Conservation (phyloP, 371 early-diverging fungal species). For the Conidiobolus incongruus region DNA sequence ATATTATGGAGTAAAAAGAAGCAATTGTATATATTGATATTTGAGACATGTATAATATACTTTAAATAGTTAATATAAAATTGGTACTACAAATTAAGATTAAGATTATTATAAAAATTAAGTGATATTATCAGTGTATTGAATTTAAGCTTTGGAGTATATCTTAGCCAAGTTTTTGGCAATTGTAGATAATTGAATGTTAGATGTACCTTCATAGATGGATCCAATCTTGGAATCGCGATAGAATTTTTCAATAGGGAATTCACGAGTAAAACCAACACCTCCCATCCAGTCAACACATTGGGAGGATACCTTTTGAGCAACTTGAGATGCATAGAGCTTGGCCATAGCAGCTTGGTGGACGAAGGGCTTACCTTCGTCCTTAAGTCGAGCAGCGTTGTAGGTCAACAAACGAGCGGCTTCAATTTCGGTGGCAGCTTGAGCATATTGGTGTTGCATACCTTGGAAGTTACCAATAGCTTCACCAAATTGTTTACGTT, state of each 20-base stretch:
- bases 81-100: no score
- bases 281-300: constrained; percentile 95
- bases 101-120: no score
- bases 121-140: no score
- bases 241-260: constrained; percentile 81
- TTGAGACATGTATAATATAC: no score
- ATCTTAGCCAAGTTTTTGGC: constrained; percentile 59
- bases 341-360: constrained; percentile 98
- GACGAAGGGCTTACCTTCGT: constrained; percentile 67
- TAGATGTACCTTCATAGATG: constrained; percentile 65
- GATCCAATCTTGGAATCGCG: constrained; percentile 91
- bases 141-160: constrained; percentile 15
- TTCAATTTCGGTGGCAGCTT: constrained; percentile 86
- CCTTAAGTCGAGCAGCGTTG: constrained; percentile 91
- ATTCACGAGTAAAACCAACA: constrained; percentile 82
- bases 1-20: no score
- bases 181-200: constrained; percentile 93
- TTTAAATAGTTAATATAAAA: no score
- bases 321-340: constrained; percentile 83
- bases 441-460: constrained; percentile 92
- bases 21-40: no score
- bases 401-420: constrained; percentile 93
- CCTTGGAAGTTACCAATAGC: constrained; percentile 85
- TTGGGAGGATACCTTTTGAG: constrained; percentile 71
- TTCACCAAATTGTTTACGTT: constrained; percentile 86